phyloP scores from a whole-genome alignment of 2,329 filamentous ascomycete species.

The Stenocarpella maydis region DNA sequence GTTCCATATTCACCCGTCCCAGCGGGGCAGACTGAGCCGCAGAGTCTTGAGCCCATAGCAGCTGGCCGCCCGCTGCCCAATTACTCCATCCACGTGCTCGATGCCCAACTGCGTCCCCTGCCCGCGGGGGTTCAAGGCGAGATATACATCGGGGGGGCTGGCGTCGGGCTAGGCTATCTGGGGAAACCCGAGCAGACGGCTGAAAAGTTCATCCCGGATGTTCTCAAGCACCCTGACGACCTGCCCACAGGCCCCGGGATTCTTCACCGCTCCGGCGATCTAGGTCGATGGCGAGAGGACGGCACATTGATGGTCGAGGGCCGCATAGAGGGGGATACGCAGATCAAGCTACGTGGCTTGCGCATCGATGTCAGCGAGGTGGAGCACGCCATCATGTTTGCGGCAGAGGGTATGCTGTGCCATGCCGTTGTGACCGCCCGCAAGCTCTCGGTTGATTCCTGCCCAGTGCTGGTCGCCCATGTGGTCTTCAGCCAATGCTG shows the following conservation, averaged over 20 bases:
- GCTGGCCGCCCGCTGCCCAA: constrained; percentile 39
- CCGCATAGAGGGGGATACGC: constrained; percentile 50
- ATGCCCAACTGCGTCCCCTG: constrained; percentile 41
- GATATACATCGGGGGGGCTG: constrained; percentile 50
- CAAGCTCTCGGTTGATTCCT: neutral
- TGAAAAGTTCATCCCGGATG: constrained; percentile 30
- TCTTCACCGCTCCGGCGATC: constrained; percentile 49
- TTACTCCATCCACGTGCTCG: constrained; percentile 52
- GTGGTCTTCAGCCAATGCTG: no score
- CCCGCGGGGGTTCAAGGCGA: constrained; percentile 50
- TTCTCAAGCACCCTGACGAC: constrained; percentile 29
- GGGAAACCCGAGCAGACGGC: constrained; percentile 38
- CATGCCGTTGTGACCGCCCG: constrained; percentile 12
- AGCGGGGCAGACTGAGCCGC: no score
- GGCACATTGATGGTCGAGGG: constrained; percentile 48
- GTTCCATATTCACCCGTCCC: no score
- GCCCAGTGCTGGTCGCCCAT: no score
- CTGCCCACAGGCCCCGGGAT: constrained; percentile 16
- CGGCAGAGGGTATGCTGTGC: neutral
- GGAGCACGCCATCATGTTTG: constrained; percentile 12
- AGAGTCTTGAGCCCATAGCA: no score
- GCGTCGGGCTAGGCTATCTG: constrained; percentile 51
- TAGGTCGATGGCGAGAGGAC: constrained; percentile 44
- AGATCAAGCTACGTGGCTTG: constrained; percentile 51
- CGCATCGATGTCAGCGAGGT: constrained; percentile 47